phyloP scores from a whole-genome alignment of 2,329 filamentous ascomycete species.

The Daldinia sp. region DNA sequence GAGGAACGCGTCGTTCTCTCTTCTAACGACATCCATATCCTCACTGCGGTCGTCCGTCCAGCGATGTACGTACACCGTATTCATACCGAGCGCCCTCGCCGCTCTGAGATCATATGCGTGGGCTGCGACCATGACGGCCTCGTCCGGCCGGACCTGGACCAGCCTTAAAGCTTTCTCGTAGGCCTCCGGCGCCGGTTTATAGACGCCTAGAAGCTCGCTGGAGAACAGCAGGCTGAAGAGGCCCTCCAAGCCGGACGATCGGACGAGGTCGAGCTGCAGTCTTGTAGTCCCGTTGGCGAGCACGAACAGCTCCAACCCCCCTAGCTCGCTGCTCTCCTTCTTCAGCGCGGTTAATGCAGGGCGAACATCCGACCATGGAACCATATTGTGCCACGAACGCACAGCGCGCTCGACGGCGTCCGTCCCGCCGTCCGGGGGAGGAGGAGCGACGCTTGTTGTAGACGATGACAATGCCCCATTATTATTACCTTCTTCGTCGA shows the following conservation, averaged over 20 bases:
- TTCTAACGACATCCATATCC: conserved; percentile 56
- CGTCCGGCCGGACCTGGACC: conserved; percentile 58
- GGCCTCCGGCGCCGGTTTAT: conserved; percentile 61
- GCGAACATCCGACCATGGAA: conserved; percentile 64
- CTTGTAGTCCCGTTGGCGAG: conserved; percentile 67
- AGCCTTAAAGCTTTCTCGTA: conserved; percentile 61
- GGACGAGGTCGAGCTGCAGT: conserved; percentile 64
- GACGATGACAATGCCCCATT: conserved; percentile 1
- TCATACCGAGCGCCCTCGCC: conserved; percentile 62
- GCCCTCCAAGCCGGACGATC: conserved; percentile 57
- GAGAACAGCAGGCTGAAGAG: conserved; percentile 66
- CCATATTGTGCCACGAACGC: conserved; percentile 62
- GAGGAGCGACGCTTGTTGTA: conserved; percentile 5
- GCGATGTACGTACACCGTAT: conserved; percentile 64
- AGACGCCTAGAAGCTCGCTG: conserved; percentile 61
- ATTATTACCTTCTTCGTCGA: conserved; percentile 13
- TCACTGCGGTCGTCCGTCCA: conserved; percentile 66
- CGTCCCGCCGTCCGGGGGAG: conserved; percentile 24
- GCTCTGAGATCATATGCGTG: conserved; percentile 66
- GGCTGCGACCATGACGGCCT: conserved; percentile 65
- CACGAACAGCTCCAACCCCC: conserved; percentile 60
- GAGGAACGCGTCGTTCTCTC: conserved; percentile 56
- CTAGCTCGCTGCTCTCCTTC: conserved; percentile 48
- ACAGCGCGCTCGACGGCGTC: conserved; percentile 40
- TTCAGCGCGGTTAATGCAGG: conserved; percentile 56